These are phyloP conservation scores for Neltuma alba DNA, from an alignment of 306 rosid species.

Conservation along the genomic window DNA sequence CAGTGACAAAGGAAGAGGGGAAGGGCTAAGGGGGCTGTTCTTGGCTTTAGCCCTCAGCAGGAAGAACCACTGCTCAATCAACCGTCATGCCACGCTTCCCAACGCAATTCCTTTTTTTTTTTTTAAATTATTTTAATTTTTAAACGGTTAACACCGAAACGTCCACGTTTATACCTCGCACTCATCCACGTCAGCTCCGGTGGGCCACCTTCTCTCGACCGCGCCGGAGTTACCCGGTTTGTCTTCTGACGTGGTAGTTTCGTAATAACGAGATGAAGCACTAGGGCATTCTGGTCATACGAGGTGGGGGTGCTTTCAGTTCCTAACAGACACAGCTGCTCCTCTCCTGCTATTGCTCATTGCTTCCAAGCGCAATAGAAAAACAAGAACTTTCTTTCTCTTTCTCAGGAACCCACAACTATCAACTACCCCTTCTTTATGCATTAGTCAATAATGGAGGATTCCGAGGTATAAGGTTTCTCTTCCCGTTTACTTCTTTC, in stretches of 20 bases:
- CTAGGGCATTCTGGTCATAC: slow-evolving; percentile 44
- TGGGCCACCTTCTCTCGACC: slow-evolving; percentile 9
- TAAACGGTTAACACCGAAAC: slow-evolving; percentile 17
- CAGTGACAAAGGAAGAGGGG: neutral
- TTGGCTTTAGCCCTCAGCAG: too few species aligned
- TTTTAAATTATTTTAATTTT: neutral
- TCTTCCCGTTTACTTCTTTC: neutral
- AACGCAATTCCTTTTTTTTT: slow-evolving; percentile 6
- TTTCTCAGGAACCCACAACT: slow-evolving; percentile 16
- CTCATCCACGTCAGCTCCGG: slow-evolving; percentile 26
- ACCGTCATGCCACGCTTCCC: slow-evolving; percentile 33
- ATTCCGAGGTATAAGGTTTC: slow-evolving; percentile 46
- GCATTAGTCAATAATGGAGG: slow-evolving; percentile 40
- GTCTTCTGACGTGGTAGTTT: slow-evolving; percentile 40
- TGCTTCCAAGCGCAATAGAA: slow-evolving; percentile 25
- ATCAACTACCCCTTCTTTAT: neutral
- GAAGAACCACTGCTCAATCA: neutral
- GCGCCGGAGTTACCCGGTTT: slow-evolving; percentile 38
- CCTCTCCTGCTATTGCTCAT: slow-evolving; percentile 9
- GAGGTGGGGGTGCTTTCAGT: slow-evolving; percentile 35
- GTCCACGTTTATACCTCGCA: neutral
- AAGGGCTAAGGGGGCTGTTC: neutral
- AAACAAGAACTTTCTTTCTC: slow-evolving; percentile 45
- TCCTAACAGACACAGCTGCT: slow-evolving; percentile 74
- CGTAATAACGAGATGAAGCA: slow-evolving; percentile 10